These are phyloP conservation scores for Xylariales sp. DNA, from an alignment of 2,329 filamentous ascomycete genomes.

Conservation along the genomic window DNA sequence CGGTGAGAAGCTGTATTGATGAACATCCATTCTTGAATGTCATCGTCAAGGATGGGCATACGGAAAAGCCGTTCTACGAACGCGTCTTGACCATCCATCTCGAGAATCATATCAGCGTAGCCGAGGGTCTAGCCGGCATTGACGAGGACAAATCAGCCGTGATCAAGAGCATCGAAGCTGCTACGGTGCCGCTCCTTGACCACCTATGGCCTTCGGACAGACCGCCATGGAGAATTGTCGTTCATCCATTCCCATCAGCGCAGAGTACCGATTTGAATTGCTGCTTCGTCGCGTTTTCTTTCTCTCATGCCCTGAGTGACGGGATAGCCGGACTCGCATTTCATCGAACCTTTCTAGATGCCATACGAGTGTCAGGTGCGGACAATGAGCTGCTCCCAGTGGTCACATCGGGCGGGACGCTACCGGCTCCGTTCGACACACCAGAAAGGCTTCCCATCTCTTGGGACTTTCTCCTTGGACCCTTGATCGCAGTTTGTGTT, in stretches of 20 bases:
- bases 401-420: constrained; percentile 11
- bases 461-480: constrained; percentile 36
- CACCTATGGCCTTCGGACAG: constrained; percentile 21
- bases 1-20: constrained; percentile 32
- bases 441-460: constrained; percentile 35
- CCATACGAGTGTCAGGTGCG: constrained; percentile 8
- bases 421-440: constrained; percentile 34
- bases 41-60: constrained; percentile 29
- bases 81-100: constrained; percentile 29
- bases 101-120: constrained; percentile 32
- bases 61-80: constrained; percentile 31
- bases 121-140: constrained; percentile 3
- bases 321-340: constrained; percentile 37
- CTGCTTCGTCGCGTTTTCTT: constrained; percentile 34
- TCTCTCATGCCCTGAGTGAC: constrained; percentile 39
- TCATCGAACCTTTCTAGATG: constrained; percentile 34
- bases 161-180: constrained; percentile 16
- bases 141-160: constrained; percentile 2
- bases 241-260: constrained; percentile 23
- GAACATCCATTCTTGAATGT: constrained; percentile 33
- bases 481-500: constrained; percentile 31
- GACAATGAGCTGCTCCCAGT: constrained; percentile 2
- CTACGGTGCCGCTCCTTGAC: constrained; percentile 28
- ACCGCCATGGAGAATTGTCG: constrained; percentile 39
- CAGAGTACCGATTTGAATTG: constrained; percentile 3